Evolutionary conservation across 2,329 filamentous ascomycete genomes (phyloP), one percentile per base, ranked within the genome.

Genomic region (Colletotrichum paranaense): DNA sequence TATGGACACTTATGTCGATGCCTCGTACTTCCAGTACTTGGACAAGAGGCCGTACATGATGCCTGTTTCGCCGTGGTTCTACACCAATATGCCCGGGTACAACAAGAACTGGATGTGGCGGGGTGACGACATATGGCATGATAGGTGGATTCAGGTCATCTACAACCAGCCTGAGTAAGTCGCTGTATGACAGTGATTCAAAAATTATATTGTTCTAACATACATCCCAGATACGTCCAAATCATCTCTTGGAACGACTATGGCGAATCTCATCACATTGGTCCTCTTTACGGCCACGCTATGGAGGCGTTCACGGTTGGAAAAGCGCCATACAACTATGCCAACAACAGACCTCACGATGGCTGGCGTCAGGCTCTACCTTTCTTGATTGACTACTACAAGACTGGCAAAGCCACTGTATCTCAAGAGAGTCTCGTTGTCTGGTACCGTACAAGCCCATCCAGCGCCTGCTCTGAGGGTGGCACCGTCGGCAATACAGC

Each of bases 91-190:
- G 4, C 86, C 88, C 0, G 82, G 83, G 8, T 88, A 84, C 73
- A 82, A 80, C 76, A 87, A 90, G 82, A 88, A 88, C 76, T 89
- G 86, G 85, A 82, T 91, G 1, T 92, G 89, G 83, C 86, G 86
- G 4, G 86, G 88, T 14, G 90, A 91, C 72, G 82, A 87, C 58
- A 80, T 92, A 7, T 91, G 90, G 86, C 87, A 86, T 72, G 82
- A 89, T 68, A 87, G 90, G 30, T 92, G 89, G 90, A 82, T 87
- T 16, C 76, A 82, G 68, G 82, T 88, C 5, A 49, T 90, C 90
- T 79, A 90, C 86, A 79, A 90, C 90, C 55, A 88, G 90, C 69
- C 81, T 91, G 5, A 86, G 88, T 0, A 81, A 82, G 19, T 91
- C 16, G 14, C 38, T 16, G 38, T 16, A 16, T 42, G 14, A 1